Conservation (phyloP, 371 early-diverging fungal genomes). For the Mucor piriformis region DNA sequence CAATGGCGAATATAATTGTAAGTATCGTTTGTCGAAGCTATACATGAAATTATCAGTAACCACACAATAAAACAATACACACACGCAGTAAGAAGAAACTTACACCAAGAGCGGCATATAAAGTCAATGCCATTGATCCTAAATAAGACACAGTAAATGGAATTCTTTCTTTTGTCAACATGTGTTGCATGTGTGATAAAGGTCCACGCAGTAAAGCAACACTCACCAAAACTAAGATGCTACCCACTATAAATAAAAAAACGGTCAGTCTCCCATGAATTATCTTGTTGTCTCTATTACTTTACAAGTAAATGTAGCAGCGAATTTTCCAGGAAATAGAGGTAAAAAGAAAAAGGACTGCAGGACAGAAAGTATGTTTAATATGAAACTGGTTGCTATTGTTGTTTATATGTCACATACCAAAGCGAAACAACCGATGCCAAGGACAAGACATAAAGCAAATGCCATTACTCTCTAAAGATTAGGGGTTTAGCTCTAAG, state of each 20-base stretch:
- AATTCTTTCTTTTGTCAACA: conserved; percentile 60
- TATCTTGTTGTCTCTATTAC: neutral
- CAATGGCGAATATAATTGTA: conserved; percentile 59
- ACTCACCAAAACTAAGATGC: conserved; percentile 52
- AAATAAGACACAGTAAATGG: conserved; percentile 64
- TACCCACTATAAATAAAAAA: conserved; percentile 38
- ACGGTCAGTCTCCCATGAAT: neutral
- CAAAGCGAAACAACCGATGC: conserved; percentile 50
- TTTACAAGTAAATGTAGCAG: conserved; percentile 65
- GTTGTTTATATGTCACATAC: conserved; percentile 20
- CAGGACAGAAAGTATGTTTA: neutral
- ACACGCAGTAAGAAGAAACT: conserved; percentile 11
- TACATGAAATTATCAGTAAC: neutral
- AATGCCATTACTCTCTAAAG: conserved; percentile 51
- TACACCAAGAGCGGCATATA: conserved; percentile 64
- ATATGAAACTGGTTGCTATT: neutral
- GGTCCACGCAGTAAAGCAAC: conserved; percentile 71
- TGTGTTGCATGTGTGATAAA: conserved; percentile 59
- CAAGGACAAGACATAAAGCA: conserved; percentile 51
- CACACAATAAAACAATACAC: too few species aligned
- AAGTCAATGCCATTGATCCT: conserved; percentile 63
- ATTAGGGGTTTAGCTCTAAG: neutral
- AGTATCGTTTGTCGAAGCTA: conserved; percentile 53
- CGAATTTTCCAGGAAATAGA: conserved; percentile 63
- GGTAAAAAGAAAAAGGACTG: conserved; percentile 55